Conservation (phyloP, 306 rosid species). For the Casuarina glauca region DNA sequence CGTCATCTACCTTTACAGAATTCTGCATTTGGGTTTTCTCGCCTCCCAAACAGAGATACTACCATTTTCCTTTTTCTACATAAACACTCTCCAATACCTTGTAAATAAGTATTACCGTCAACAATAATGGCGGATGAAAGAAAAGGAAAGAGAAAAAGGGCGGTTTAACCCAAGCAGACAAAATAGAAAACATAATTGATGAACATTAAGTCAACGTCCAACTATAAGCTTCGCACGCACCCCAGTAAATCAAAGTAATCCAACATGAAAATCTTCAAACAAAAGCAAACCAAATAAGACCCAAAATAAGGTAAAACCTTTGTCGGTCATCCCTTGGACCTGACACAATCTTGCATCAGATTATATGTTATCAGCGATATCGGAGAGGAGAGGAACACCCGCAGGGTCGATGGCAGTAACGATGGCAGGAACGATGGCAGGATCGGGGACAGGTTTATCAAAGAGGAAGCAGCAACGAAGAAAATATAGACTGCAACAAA, state of each 20-base stretch:
- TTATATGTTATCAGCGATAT: slow-evolving; percentile 21
- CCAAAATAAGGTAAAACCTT: too few species aligned
- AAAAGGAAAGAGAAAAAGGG: background rate
- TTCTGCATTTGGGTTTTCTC: background rate
- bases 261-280: background rate
- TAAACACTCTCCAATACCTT: too few species aligned
- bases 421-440: slow-evolving; percentile 47
- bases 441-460: slow-evolving; percentile 93
- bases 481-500: slow-evolving; percentile 66
- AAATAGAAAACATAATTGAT: background rate
- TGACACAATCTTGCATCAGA: background rate
- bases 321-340: too few species aligned
- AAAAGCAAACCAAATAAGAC: too few species aligned
- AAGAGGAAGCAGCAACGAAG: slow-evolving; percentile 84
- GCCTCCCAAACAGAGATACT: background rate
- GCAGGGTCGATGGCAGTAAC: too few species aligned
- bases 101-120: too few species aligned
- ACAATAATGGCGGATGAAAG: too few species aligned
- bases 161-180: background rate
- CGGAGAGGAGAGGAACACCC: too few species aligned
- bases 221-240: background rate
- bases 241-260: background rate
- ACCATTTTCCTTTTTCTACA: too few species aligned
- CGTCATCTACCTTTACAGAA: background rate
- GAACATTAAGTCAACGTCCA: background rate